Evolutionary conservation across 163 green algal genomes (phyloP).

Genomic region (Chlamydomonas reinhardtii): DNA sequence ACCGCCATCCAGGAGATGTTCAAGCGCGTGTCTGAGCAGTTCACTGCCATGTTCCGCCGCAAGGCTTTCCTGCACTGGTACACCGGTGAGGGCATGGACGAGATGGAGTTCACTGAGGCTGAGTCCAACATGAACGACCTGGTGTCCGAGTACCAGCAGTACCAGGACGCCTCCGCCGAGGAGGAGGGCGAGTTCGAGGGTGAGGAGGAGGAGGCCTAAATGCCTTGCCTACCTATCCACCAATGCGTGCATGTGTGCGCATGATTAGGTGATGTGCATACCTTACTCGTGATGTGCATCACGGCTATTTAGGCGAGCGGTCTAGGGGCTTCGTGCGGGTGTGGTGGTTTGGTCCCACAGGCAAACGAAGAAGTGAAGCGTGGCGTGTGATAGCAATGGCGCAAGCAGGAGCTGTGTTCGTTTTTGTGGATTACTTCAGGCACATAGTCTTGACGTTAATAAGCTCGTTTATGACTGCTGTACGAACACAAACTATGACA

Average conservation of each 20-base stretch:
- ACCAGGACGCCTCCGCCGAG: constrained; percentile 90
- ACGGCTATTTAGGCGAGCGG: too few species aligned
- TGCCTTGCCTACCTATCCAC: neutral
- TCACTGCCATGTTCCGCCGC: constrained; percentile 96
- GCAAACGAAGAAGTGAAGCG: too few species aligned
- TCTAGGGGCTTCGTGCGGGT: too few species aligned
- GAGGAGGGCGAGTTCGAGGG: constrained; percentile 90
- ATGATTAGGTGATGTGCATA: neutral
- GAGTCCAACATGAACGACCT: constrained; percentile 99
- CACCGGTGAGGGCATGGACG: constrained; percentile 98
- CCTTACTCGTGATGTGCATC: too few species aligned
- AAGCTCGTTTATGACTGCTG: too few species aligned
- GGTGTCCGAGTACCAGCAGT: constrained; percentile 97
- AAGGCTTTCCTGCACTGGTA: constrained; percentile 99
- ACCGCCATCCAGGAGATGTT: constrained; percentile 98
- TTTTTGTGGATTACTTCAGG: too few species aligned
- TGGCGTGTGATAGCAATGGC: too few species aligned
- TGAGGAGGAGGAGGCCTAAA: constrained; percentile 65
- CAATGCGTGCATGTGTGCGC: neutral
- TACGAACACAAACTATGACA: too few species aligned
- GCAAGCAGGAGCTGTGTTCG: too few species aligned
- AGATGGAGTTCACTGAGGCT: constrained; percentile 99
- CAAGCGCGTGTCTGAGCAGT: constrained; percentile 96
- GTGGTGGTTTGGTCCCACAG: too few species aligned
- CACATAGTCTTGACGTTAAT: too few species aligned